Evolutionary conservation across 208 protist genomes (phyloP), one percentile per base, ranked within the genome.

Genomic region (Giardia muris): DNA sequence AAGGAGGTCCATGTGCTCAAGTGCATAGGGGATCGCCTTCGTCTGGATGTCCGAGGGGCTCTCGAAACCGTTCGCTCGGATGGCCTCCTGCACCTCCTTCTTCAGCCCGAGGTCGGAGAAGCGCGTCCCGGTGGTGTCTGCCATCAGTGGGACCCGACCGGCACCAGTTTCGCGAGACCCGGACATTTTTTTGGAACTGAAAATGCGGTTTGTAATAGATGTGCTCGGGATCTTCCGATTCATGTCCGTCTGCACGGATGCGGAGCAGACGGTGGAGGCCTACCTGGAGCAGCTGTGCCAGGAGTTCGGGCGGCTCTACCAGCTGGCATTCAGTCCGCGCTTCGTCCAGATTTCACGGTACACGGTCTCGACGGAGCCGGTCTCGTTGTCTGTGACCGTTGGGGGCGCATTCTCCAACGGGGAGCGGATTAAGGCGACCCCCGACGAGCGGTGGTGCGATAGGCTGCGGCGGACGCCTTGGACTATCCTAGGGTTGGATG

Each of bases 91-190:
- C 0, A 99, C 94, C 94, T 99, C 98, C 91, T 97, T 98, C 95
- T 99, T 99, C 45, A 99, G 96, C 67, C 98, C 96, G 93, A 99
- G 99, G 94, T 99, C 98, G 92, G 97, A 95, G 95, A 99, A 99
- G 90, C 97, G 57, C 30, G 57, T 76, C 19, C 10, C 19, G 19
- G 30, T 39, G 57, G 97, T 45, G 96, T 90, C n/a, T n/a, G n/a
- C 57, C 57, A 30, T 30, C 57, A 76, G 57, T 30, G 30, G 57
- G 19, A 30, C 57, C 57, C 10, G 30, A 10, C 30, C 57, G 57
- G 10, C 57, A 30, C 57, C 57, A 76, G 57, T 76, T 39, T 76
- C 57, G 57, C 30, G 19, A 10, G 10, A 39, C 10, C 57, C 30
- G 57, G 30, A 10, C 57, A 76, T 39, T 30, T 76, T n/a, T n/a